A percentile compares a stretch with the other conserved stretches of the same genome.
phyloP scores from a whole-genome alignment of 257 asterid genomes.

The Plectranthus barbatus region DNA sequence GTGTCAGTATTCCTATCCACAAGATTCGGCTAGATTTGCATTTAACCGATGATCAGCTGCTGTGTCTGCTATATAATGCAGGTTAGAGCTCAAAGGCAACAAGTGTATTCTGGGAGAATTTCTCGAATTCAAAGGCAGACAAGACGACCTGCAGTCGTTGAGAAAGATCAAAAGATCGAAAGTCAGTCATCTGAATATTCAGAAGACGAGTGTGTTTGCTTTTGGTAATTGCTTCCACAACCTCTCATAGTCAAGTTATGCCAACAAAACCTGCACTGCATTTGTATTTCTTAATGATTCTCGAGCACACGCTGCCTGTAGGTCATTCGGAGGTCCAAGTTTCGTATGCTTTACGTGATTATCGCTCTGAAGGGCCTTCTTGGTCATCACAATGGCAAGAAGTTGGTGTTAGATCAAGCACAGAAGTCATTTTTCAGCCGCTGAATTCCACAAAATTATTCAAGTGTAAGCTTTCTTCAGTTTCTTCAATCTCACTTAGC shows the following conservation, averaged over 20 bases:
- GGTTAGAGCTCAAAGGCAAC: conserved; percentile 66
- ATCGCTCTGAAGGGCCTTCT: conserved; percentile 50
- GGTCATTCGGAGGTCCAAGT: conserved; percentile 50
- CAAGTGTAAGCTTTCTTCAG: conserved; percentile 58
- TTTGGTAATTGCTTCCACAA: conserved; percentile 40
- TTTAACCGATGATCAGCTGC: too few relatives aligned
- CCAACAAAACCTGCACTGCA: background rate
- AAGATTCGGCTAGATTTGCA: too few relatives aligned
- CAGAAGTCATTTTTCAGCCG: conserved; percentile 62
- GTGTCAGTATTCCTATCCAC: too few relatives aligned
- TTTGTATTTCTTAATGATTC: background rate
- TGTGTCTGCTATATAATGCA: conserved; percentile 18
- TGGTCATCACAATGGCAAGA: conserved; percentile 49
- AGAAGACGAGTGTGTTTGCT: conserved; percentile 63
- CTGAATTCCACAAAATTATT: conserved; percentile 30
- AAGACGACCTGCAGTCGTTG: conserved; percentile 51
- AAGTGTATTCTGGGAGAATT: conserved; percentile 63
- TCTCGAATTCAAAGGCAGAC: conserved; percentile 67
- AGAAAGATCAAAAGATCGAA: conserved; percentile 73
- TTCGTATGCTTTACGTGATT: conserved; percentile 47
- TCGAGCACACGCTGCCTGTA: conserved; percentile 21
- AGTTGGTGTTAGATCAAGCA: conserved; percentile 49
- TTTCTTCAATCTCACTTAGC: conserved; percentile 55
- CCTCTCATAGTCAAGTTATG: background rate
- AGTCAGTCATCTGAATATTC: conserved; percentile 49